Conservation (phyloP, 805 yeast genomes). For the Suhomyces sp. region DNA sequence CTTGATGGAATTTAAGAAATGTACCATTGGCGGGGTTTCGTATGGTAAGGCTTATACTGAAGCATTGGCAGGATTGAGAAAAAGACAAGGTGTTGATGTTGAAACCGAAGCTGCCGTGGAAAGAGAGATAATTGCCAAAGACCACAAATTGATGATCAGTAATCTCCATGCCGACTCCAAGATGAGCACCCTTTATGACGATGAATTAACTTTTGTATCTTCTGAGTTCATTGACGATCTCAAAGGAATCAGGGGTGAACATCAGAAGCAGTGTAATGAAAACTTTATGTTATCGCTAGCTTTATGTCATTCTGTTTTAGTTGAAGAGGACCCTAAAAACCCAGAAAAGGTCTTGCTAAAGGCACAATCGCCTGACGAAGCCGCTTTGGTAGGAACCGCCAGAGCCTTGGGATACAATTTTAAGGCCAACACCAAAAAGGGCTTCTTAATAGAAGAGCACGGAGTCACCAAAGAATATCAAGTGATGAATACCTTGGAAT, state of each 20-base stretch:
- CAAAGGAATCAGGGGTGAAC: constrained; percentile 46
- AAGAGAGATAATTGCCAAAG: constrained; percentile 39
- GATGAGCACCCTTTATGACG: constrained; percentile 34
- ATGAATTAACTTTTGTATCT: constrained; percentile 69
- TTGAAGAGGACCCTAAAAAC: constrained; percentile 61
- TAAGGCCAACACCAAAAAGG: constrained; percentile 62
- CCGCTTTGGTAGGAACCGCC: constrained; percentile 80
- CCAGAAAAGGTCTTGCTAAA: constrained; percentile 56
- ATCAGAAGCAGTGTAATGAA: constrained; percentile 58
- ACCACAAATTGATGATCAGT: constrained; percentile 47
- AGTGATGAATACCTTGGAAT: constrained; percentile 67
- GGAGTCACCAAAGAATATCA: constrained; percentile 71
- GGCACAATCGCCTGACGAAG: constrained; percentile 87
- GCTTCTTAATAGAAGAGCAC: constrained; percentile 63
- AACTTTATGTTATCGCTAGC: constrained; percentile 77
- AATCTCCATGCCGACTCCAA: constrained; percentile 26
- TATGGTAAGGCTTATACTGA: constrained; percentile 79
- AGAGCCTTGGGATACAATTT: constrained; percentile 73
- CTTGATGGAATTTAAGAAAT: constrained; percentile 78
- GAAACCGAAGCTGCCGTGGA: constrained; percentile 45
- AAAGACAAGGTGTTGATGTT: constrained; percentile 62
- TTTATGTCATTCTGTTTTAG: constrained; percentile 73
- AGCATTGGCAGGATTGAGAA: constrained; percentile 69
- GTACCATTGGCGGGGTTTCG: constrained; percentile 62
- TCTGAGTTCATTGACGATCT: constrained; percentile 63